Evolutionary conservation across 2,329 filamentous ascomycete species (phyloP).

Genomic region (Lasiodiplodia hormozganensis): DNA sequence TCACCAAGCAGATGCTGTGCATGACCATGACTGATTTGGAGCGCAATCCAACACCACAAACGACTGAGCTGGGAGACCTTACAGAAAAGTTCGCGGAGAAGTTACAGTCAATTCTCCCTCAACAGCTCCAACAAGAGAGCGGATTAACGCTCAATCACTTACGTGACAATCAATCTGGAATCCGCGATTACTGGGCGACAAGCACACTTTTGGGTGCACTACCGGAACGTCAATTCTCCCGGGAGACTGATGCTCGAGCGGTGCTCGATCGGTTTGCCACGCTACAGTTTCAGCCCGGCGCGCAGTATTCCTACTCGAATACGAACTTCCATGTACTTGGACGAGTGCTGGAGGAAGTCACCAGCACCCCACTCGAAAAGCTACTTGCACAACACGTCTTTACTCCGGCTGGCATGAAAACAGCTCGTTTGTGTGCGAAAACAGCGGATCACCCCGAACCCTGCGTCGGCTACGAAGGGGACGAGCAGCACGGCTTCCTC

Average conservation of each 20-base stretch:
- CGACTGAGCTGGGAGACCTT: neutral
- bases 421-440: neutral
- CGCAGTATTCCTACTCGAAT: conserved; percentile 54
- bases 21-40: conserved; percentile 46
- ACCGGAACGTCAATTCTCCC: neutral
- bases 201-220: neutral
- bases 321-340: conserved; percentile 52
- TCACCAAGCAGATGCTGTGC: conserved; percentile 56
- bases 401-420: neutral
- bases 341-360: conserved; percentile 48
- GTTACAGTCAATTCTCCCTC: neutral
- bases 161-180: neutral
- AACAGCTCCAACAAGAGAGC: neutral
- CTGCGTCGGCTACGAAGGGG: neutral
- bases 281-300: conserved; percentile 53
- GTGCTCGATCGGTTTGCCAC: neutral
- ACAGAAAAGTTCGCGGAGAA: neutral
- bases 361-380: conserved; percentile 29
- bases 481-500: neutral
- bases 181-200: neutral
- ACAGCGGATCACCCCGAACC: neutral
- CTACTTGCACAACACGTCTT: neutral
- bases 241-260: neutral
- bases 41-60: conserved; percentile 32
- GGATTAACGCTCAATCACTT: neutral